Base-by-base conservation (phyloP, 305 asterid genomes). In the Fraxinus angustifolia region DNA sequence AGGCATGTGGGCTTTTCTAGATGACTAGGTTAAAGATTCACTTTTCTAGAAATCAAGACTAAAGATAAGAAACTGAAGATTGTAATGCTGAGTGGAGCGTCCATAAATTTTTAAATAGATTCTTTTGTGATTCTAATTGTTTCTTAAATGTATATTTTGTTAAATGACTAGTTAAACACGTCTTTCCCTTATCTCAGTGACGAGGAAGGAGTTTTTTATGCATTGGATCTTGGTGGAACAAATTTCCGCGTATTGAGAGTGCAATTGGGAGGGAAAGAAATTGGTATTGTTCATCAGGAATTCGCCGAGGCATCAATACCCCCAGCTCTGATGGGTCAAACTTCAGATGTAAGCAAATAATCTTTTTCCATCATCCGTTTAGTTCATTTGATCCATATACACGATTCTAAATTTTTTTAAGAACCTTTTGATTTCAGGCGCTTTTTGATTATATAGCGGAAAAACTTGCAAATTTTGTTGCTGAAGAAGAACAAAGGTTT, bases 371-470 rank as follows among this genome's bases (percentile, higher is more conserved):
- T 23, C 26, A 62, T 23, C 31, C 6, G 36, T 83, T 35, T 62
- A 62, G 48, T 12, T 11, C 65, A 19, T 4, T 78, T 40, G 23
- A 21, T 62, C 19, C 23, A 17, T 26, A 45, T 71, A 11, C 5
- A 19, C 31, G 73, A 31, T 4, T 5, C 76, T 73, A 78, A 87
- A 71, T 10, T 50, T 35, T 19, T 62, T 28, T 38, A 23, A 34
- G 76, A 17, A 62, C 19, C 71, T 8, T 35, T 14, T 81, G 68
- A 74, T 89, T 85, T 78, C 95, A 93, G 99, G 97, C 78, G 34
- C 99, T 95, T 81, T 92, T 93, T 81, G 99, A 95, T 84, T 93
- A 80, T 73, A 95, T 95, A 48, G 98, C 94, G 53, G 89, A 90
- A 65, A 89, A 90, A 82, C 98, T 95, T 79, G 93, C 97, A 26